Evolutionary conservation across 495 filamentous ascomycete genomes (phyloP), one percentile per base, ranked within the genome.

Genomic region (Jackrogersella minutella): DNA sequence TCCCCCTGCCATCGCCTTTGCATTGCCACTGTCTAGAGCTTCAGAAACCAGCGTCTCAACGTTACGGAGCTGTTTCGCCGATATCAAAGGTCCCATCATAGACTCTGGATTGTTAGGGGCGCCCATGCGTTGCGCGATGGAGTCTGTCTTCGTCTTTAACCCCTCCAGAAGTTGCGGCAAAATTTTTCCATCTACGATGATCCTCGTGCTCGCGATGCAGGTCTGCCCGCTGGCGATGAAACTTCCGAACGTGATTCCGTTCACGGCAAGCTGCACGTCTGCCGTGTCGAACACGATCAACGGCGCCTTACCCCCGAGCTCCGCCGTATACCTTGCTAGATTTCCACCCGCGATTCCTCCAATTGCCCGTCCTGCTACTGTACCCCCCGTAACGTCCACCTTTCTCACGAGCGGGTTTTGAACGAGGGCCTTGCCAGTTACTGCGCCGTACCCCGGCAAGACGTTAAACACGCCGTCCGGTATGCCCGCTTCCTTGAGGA

Each of bases 211-310:
- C 1, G 86, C 85, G 11, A 88, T 82, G 60, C 86, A 88, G 0
- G 85, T 88, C 75, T 89, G 86, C 1, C 87, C 87, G 61, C 82
- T 86, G 0, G 84, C 84, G 14, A 87, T 80, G 46, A 83, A 87
- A 16, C 83, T 80, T n/a, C 82, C 85, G 52, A 87, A 87, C 5
- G 82, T 77, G 14, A 87, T 83, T 7, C 84, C 85, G 58, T 87
- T 84, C 8, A 86, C 84, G 3, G 85, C 82, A 3, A 76, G 64
- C 39, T 81, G 76, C 3, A 87, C 50, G 30, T 86, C 78, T 2
- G 85, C 79, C 22, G 80, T 74, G 16, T 78, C 70, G 37, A 87
- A 87, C 8, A 88, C 76, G 31, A 87, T 62, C 8, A 88, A 72
- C 0, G 86, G 85, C 0, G 85, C 85, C 70, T 89, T 88, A 0